Percentiles rank a stretch among this genome's conserved stretches.
These are phyloP conservation scores for Pleurotus djamor DNA, from an alignment of 768 basidiomycete genomes.

Conservation along the genomic window DNA sequence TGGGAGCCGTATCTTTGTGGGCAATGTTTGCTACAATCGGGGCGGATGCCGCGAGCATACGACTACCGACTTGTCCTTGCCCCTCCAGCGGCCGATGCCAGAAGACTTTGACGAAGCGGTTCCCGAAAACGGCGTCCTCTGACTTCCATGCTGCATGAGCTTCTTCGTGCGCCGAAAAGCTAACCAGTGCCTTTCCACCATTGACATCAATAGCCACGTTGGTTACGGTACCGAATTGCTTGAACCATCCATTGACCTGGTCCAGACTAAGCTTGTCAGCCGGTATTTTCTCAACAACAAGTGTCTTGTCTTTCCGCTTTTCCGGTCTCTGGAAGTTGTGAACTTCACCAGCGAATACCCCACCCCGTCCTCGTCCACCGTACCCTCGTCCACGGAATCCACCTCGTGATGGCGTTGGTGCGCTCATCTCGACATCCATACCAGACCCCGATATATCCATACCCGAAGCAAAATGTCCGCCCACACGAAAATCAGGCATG, in stretches of 20 bases:
- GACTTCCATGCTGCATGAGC: slow-evolving; percentile 90
- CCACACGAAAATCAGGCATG: slow-evolving; percentile 13
- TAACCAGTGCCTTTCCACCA: slow-evolving; percentile 80
- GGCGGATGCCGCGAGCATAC: slow-evolving; percentile 81
- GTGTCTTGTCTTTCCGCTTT: slow-evolving; percentile 69
- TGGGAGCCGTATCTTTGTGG: slow-evolving; percentile 17
- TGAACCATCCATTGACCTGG: slow-evolving; percentile 85
- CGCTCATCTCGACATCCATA: slow-evolving; percentile 28
- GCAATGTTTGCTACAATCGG: slow-evolving; percentile 59
- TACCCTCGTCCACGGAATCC: slow-evolving; percentile 23
- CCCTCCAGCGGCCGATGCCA: slow-evolving; percentile 96
- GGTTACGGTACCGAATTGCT: slow-evolving; percentile 88
- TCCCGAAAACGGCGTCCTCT: slow-evolving; percentile 93
- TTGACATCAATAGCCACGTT: slow-evolving; percentile 85
- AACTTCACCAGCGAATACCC: slow-evolving; percentile 63
- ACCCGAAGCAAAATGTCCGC: slow-evolving; percentile 12
- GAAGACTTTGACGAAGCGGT: slow-evolving; percentile 93
- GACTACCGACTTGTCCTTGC: slow-evolving; percentile 75
- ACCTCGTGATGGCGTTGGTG: slow-evolving; percentile 21
- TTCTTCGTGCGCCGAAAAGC: slow-evolving; percentile 79
- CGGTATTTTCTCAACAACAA: slow-evolving; percentile 95
- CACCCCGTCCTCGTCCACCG: slow-evolving; percentile 43
- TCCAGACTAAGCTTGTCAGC: slow-evolving; percentile 76
- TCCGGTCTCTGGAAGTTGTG: slow-evolving; percentile 62
- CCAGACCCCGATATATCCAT: slow-evolving; percentile 18